phyloP scores from a whole-genome alignment of 1,284 basidiomycete genomes.

The Austroboletus novae-zelandiae region DNA sequence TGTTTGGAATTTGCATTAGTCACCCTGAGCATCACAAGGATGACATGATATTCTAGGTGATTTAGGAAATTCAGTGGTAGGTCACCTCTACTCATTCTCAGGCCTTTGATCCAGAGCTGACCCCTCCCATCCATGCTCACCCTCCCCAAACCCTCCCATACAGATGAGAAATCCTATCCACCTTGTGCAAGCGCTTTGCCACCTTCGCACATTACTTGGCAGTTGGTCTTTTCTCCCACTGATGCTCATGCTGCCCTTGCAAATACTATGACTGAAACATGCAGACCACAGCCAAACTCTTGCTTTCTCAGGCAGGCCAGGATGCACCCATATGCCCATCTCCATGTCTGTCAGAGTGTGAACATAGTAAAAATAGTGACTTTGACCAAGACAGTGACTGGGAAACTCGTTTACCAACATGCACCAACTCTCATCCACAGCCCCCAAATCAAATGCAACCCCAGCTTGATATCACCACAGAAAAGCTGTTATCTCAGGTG shows the following conservation, averaged over 20 bases:
- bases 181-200: constrained; percentile 54
- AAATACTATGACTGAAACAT: constrained; percentile 59
- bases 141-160: constrained; percentile 9
- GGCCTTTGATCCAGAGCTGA: too few species aligned
- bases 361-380: constrained; percentile 9
- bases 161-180: constrained; percentile 1
- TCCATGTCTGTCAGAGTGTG: constrained; percentile 8
- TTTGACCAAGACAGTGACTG: too few species aligned
- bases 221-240: constrained; percentile 79
- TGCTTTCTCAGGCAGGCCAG: constrained; percentile 49
- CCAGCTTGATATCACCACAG: constrained; percentile 55
- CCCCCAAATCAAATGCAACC: constrained; percentile 6
- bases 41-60: constrained; percentile 71
- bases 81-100: not conserved
- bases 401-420: constrained; percentile 6
- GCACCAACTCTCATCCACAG: not conserved
- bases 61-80: constrained; percentile 49
- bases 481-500: constrained; percentile 83
- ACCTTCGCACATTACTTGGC: constrained; percentile 86
- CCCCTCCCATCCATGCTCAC: constrained; percentile 5
- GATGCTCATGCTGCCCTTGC: constrained; percentile 76
- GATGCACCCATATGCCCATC: constrained; percentile 6
- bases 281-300: constrained; percentile 73
- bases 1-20: constrained; percentile 23
- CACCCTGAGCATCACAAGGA: constrained; percentile 38